Evolutionary conservation across 1,139 yeast species (phyloP).

Genomic region (Yamadazyma diospyri): DNA sequence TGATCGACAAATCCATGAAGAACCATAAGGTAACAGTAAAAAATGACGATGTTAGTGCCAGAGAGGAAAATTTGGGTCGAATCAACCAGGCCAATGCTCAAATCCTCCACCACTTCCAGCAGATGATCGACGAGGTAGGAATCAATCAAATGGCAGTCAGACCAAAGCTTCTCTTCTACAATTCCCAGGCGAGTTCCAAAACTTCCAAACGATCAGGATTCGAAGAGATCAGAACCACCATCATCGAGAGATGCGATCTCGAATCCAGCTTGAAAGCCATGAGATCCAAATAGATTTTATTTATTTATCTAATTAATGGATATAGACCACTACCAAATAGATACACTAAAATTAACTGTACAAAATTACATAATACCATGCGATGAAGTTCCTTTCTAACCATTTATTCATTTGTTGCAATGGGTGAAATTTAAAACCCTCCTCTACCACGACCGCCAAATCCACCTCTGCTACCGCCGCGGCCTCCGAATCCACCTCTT

Average conservation of each 20-base stretch:
- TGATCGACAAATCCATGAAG: conserved; percentile 26
- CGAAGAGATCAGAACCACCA: conserved; percentile 32
- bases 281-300: conserved; percentile 2
- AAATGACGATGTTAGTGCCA: conserved; percentile 3
- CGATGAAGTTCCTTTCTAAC: background rate
- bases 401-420: conserved; percentile 1
- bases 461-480: conserved; percentile 32
- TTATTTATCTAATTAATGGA: conserved; percentile 4
- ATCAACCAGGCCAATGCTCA: conserved; percentile 20
- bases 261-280: background rate
- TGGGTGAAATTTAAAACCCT: no score
- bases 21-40: conserved; percentile 4
- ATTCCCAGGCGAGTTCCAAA: conserved; percentile 23
- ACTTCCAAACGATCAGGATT: conserved; percentile 28
- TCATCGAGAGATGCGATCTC: conserved; percentile 32
- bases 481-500: conserved; percentile 43
- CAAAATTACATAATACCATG: conserved; percentile 4
- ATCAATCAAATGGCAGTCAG: conserved; percentile 22
- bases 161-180: conserved; percentile 35
- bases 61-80: conserved; percentile 1
- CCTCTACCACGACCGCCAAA: background rate
- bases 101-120: conserved; percentile 22
- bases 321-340: conserved; percentile 4
- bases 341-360: conserved; percentile 5
- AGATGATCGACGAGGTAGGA: conserved; percentile 21